phyloP scores from a whole-genome alignment of 2,329 filamentous ascomycete genomes.

The Hymenoscyphus occultus region DNA sequence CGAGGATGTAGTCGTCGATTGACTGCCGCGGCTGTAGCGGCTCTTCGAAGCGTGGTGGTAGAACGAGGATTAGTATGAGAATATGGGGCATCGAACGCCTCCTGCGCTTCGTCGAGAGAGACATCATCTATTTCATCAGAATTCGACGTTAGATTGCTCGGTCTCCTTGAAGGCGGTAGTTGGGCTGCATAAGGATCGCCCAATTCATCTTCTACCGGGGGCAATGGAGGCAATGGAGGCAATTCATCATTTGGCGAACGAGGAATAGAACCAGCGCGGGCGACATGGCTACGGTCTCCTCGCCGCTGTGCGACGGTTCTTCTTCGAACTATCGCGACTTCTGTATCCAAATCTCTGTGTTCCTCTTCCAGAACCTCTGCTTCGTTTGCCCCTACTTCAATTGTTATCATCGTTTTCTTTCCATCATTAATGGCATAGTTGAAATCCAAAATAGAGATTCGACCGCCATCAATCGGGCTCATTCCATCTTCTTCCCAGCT shows the following conservation, averaged over 20 bases:
- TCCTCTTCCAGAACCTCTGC: constrained; percentile 72
- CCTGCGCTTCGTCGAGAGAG: constrained; percentile 37
- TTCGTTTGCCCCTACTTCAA: constrained; percentile 70
- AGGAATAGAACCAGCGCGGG: constrained; percentile 46
- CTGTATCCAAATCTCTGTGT: constrained; percentile 68
- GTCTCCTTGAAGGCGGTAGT: constrained; percentile 17
- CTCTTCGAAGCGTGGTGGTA: constrained; percentile 65
- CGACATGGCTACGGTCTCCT: constrained; percentile 46
- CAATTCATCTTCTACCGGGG: constrained; percentile 22
- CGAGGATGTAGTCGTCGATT: constrained; percentile 65
- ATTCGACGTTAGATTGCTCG: constrained; percentile 22
- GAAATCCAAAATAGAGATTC: constrained; percentile 72
- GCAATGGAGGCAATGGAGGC: constrained; percentile 33
- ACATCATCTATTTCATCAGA: constrained; percentile 25
- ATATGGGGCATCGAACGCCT: constrained; percentile 68
- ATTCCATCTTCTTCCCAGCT: constrained; percentile 63
- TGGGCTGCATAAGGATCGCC: constrained; percentile 23
- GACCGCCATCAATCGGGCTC: constrained; percentile 75
- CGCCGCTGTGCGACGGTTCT: constrained; percentile 65
- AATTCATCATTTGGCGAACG: constrained; percentile 21
- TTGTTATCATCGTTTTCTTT: constrained; percentile 54
- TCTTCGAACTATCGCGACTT: constrained; percentile 75
- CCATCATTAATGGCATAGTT: constrained; percentile 59
- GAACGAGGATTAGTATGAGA: constrained; percentile 71
- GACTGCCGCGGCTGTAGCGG: constrained; percentile 72